A percentile compares a stretch with the other conserved stretches of the same genome.
These are phyloP conservation scores for Fusarium luffae DNA, from an alignment of 2,329 filamentous ascomycete species.

Conservation along the genomic window DNA sequence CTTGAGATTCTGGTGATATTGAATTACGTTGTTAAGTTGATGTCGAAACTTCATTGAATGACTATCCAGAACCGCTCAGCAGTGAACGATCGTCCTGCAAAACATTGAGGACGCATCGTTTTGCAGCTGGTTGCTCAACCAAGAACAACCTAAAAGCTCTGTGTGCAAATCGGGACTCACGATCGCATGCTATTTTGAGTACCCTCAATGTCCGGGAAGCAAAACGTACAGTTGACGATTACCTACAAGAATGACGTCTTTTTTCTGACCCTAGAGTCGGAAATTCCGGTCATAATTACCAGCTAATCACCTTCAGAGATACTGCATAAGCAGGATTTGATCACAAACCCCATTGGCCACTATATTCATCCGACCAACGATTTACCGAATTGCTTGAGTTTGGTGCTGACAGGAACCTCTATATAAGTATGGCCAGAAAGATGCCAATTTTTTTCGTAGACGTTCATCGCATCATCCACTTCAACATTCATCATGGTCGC, in stretches of 20 bases:
- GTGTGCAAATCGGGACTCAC: rapidly evolving
- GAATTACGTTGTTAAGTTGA: too few relatives aligned
- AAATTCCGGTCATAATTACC: neutral
- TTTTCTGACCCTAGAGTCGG: neutral
- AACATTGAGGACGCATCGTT: too few relatives aligned
- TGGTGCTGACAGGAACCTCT: neutral
- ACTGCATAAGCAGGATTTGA: neutral
- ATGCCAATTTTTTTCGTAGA: neutral
- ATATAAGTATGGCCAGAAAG: neutral
- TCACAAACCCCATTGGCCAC: neutral
- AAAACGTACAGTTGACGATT: neutral
- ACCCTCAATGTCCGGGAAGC: too few relatives aligned
- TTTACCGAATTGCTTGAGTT: neutral
- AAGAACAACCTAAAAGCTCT: too few relatives aligned
- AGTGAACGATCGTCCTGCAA: rapidly evolving
- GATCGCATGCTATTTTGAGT: too few relatives aligned
- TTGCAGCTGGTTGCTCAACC: too few relatives aligned
- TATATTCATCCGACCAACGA: neutral
- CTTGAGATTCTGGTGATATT: too few relatives aligned
- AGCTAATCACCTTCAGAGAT: neutral
- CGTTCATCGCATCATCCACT: rapidly evolving
- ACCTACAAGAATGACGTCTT: neutral
- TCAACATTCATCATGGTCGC: neutral
- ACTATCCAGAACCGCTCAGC: rapidly evolving
- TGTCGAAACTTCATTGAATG: too few relatives aligned